These are phyloP conservation scores for Suzukiozyma palmioleophila DNA, from an alignment of 1,139 yeast species.

Conservation along the genomic window DNA sequence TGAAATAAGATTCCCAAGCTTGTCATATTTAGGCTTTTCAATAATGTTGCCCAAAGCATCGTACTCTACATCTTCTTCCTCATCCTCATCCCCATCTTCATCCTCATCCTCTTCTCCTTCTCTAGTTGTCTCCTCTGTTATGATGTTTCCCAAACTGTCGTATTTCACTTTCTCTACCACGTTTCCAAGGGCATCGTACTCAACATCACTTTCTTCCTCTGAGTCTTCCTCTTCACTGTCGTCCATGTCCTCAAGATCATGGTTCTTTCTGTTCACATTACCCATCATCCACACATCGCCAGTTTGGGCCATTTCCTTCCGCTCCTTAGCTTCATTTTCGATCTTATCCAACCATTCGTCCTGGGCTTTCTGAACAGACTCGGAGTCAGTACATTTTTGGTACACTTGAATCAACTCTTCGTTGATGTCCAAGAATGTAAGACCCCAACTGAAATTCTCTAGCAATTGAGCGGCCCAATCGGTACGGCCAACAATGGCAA, in stretches of 20 bases:
- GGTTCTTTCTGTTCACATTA: slow-evolving; percentile 52
- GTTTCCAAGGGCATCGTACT: slow-evolving; percentile 15
- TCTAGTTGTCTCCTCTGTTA: slow-evolving; percentile 6
- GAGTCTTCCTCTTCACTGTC: slow-evolving; percentile 8
- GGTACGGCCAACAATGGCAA: slow-evolving; percentile 85
- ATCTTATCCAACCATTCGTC: slow-evolving; percentile 67
- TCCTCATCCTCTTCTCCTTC: slow-evolving; percentile 8
- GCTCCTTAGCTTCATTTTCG: slow-evolving; percentile 63
- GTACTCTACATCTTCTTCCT: slow-evolving; percentile 8
- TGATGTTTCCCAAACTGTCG: slow-evolving; percentile 3
- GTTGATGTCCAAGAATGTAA: slow-evolving; percentile 77
- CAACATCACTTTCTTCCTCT: slow-evolving; percentile 8
- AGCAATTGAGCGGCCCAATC: slow-evolving; percentile 85
- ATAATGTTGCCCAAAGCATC: slow-evolving; percentile 10
- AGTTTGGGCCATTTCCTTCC: slow-evolving; percentile 49
- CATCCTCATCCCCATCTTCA: slow-evolving; percentile 8
- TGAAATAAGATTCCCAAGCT: slow-evolving; percentile 3
- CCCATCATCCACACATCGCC: slow-evolving; percentile 80
- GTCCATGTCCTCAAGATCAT: slow-evolving; percentile 11
- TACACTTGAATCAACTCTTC: slow-evolving; percentile 72
- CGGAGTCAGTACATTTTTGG: slow-evolving; percentile 76
- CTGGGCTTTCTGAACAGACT: slow-evolving; percentile 69
- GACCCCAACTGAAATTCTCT: slow-evolving; percentile 89
- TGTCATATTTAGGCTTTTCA: slow-evolving; percentile 2
- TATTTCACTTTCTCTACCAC: slow-evolving; percentile 4